Conservation (phyloP, 2,329 filamentous ascomycete species). For the Diplodia scrobiculata region DNA sequence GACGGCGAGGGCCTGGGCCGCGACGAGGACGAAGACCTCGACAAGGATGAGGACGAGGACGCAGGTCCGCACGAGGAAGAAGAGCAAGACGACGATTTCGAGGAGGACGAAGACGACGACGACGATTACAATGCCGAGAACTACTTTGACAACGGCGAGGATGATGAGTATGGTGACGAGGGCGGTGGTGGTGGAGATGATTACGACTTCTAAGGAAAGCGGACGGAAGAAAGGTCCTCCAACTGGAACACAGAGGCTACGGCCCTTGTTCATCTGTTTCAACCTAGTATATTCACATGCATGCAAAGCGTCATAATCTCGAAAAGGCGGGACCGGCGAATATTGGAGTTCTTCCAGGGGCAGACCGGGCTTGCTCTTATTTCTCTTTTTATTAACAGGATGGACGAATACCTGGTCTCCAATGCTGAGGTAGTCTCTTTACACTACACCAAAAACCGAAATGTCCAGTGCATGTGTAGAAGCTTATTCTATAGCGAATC, state of each 20-base stretch:
- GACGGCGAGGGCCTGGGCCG: constrained; percentile 32
- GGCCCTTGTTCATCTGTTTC: not conserved
- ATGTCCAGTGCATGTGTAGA: not conserved
- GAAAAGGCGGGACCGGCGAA: not conserved
- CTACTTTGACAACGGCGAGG: constrained; percentile 64
- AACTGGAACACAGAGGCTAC: not conserved
- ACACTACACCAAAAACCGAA: not conserved
- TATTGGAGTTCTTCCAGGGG: not conserved
- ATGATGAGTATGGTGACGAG: constrained; percentile 56
- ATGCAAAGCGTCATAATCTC: not conserved
- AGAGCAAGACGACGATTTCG: constrained; percentile 59
- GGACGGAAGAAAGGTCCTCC: not conserved
- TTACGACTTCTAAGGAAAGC: constrained; percentile 13
- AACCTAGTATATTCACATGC: not conserved
- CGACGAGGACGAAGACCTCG: constrained; percentile 45
- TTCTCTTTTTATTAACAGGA: not conserved
- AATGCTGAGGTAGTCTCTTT: not conserved
- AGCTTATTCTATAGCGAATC: not conserved
- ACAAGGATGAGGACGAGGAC: constrained; percentile 40
- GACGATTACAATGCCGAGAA: constrained; percentile 67
- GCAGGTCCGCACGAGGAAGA: constrained; percentile 53
- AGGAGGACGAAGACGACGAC: constrained; percentile 63
- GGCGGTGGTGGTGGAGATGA: constrained; percentile 54
- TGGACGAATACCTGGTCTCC: not conserved
- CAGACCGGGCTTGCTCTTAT: not conserved